A percentile compares a stretch with the other conserved stretches of the same genome.
Evolutionary conservation across 352 stramenopile genomes (phyloP).

Genomic region (Globisporangium barbulae): DNA sequence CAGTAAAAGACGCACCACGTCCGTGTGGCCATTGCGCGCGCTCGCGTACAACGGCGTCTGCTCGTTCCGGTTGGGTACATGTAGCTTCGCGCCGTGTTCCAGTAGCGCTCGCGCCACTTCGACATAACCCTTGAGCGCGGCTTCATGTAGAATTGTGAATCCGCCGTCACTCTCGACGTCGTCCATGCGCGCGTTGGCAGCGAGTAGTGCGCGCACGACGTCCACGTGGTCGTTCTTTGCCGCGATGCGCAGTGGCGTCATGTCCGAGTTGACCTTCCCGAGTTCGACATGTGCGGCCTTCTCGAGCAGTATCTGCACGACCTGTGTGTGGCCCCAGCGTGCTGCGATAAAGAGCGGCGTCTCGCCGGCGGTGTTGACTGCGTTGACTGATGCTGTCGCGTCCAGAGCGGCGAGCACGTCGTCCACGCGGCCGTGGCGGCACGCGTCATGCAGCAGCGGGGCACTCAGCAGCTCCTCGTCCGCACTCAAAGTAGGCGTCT

Average conservation of each 20-base stretch:
- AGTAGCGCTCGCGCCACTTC: background rate
- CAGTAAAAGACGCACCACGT: background rate
- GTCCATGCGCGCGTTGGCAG: background rate
- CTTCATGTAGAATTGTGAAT: background rate
- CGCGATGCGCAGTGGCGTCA: conserved; percentile 1
- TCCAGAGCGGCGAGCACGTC: conserved; percentile 1
- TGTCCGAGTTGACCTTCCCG: background rate
- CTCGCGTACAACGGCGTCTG: background rate
- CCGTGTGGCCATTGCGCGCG: conserved; percentile 6
- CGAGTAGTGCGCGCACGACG: background rate
- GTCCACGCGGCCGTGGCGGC: conserved; percentile 1
- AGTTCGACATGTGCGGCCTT: background rate
- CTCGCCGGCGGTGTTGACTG: background rate
- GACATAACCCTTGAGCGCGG: background rate
- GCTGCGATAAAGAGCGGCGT: background rate
- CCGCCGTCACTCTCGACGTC: background rate
- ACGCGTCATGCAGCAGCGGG: background rate
- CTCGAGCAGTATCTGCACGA: background rate
- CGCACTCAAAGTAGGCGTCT: background rate
- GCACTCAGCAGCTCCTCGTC: background rate
- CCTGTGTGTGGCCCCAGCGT: background rate
- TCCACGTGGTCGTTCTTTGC: background rate
- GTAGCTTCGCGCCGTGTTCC: background rate
- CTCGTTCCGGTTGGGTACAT: conserved; percentile 8
- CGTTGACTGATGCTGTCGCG: background rate